Conservation (phyloP, 2,329 filamentous ascomycete genomes). For the Nannizziopsis arthrosporioides region DNA sequence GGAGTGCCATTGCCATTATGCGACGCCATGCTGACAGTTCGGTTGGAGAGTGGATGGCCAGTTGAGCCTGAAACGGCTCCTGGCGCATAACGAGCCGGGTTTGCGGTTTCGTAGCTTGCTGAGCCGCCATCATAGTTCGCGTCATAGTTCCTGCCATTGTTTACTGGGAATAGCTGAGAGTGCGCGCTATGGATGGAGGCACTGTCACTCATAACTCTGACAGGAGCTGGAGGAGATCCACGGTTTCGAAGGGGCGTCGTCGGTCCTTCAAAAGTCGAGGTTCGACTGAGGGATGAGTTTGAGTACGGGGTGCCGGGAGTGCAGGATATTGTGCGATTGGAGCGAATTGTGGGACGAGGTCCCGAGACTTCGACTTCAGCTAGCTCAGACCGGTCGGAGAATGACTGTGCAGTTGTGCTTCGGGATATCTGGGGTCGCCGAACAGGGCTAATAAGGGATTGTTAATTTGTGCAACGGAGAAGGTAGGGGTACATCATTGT, state of each 20-base stretch:
- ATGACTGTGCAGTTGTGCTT: conserved; percentile 54
- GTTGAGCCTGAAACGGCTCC: conserved; percentile 45
- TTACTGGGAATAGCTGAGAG: conserved; percentile 32
- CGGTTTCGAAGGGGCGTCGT: conserved; percentile 41
- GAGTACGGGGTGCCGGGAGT: conserved; percentile 16
- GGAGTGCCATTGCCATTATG: conserved; percentile 29
- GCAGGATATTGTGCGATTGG: conserved; percentile 30
- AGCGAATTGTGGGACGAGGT: conserved; percentile 43
- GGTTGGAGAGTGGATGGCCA: conserved; percentile 29
- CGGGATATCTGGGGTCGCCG: conserved; percentile 44
- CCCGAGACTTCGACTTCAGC: conserved; percentile 43
- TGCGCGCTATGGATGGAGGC: conserved; percentile 39
- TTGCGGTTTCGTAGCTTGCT: conserved; percentile 36
- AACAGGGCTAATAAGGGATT: conserved; percentile 11
- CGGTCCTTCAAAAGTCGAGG: conserved; percentile 49
- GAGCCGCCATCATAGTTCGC: conserved; percentile 37
- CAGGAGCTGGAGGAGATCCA: conserved; percentile 37
- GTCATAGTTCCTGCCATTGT: conserved; percentile 31
- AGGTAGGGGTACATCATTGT: neutral
- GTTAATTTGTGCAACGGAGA: neutral
- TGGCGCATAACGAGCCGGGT: conserved; percentile 39
- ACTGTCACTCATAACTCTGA: conserved; percentile 45
- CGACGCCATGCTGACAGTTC: conserved; percentile 38
- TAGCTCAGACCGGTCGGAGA: conserved; percentile 47
- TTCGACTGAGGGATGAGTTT: conserved; percentile 41